phyloP scores from a whole-genome alignment of 2,329 filamentous ascomycete species.

The Neocatenulostroma microsporum region DNA sequence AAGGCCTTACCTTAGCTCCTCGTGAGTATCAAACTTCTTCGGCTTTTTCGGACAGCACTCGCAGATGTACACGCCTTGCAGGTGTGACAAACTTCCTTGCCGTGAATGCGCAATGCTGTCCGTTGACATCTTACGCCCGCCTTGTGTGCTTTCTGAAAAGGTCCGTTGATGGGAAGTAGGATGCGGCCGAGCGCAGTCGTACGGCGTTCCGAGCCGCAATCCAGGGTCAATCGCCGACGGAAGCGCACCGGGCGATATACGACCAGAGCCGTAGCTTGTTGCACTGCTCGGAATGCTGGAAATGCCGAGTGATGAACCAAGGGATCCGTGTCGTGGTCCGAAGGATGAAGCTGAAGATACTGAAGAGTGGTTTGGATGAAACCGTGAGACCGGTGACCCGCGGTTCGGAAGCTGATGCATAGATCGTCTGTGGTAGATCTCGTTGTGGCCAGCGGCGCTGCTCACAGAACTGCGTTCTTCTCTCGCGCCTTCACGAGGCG shows the following conservation, averaged over 20 bases:
- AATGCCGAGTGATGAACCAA: slow-evolving; percentile 53
- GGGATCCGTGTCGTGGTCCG: slow-evolving; percentile 53
- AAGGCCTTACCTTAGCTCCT: slow-evolving; percentile 65
- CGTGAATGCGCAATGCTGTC: slow-evolving; percentile 40
- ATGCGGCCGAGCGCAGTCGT: slow-evolving; percentile 39
- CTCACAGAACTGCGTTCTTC: slow-evolving; percentile 40
- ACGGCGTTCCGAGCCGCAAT: slow-evolving; percentile 46
- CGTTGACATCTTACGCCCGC: slow-evolving; percentile 39
- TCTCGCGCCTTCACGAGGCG: slow-evolving; percentile 48
- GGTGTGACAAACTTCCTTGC: slow-evolving; percentile 44
- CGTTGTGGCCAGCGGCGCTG: slow-evolving; percentile 36
- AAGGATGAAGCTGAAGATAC: slow-evolving; percentile 59
- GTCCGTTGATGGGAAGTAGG: slow-evolving; percentile 37
- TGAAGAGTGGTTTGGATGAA: slow-evolving; percentile 52
- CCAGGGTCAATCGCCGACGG: slow-evolving; percentile 53
- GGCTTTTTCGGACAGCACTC: slow-evolving; percentile 97
- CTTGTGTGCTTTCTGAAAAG: slow-evolving; percentile 34
- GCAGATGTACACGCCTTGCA: slow-evolving; percentile 62
- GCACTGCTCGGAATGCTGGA: slow-evolving; percentile 55
- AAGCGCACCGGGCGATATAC: slow-evolving; percentile 52
- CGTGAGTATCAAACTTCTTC: slow-evolving; percentile 81
- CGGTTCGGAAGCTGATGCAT: slow-evolving; percentile 50
- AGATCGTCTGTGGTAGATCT: slow-evolving; percentile 49
- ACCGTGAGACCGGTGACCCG: slow-evolving; percentile 46
- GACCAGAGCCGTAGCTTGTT: slow-evolving; percentile 57